Evolutionary conservation across 129 eudicot species (phyloP), one percentile per base, ranked within the genome.

Genomic region (Oenanthe sinensis): DNA sequence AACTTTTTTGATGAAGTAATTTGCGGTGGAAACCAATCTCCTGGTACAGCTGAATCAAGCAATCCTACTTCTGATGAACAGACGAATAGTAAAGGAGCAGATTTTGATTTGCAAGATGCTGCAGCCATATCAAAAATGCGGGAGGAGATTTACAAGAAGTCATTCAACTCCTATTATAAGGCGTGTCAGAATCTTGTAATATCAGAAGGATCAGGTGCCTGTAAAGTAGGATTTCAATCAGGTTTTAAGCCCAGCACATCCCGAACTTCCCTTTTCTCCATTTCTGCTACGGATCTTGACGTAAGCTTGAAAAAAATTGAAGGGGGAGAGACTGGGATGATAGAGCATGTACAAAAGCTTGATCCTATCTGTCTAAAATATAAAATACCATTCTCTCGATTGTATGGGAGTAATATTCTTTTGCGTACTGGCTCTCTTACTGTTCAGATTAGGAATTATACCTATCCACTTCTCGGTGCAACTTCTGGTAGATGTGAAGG

Each of bases 291-390:
- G 45, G 97, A 95, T 72, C 85, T 95, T 39, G 90, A 95, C 79
- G 8, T 90, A 39, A 95, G 87, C 79, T 85, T 91, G 85, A 82
- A 92, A 77, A 90, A 87, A 80, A 90, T 95, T 80, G 97, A 90
- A 76, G 97, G 99, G 43, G 97, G 99, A 79, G 99, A 95, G 54
- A 85, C 91, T 50, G 99, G 99, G 81, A 95, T 95, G 97, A 87
- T 95, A 65, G 96, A 90, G 40, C 83, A 91, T 80, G 62, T 95
- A 82, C 93, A 87, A 82, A 89, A 86, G 85, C 97, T 95, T 85
- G 99, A 95, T 84, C 99, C 96, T 17, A 93, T 95, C 67, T 87
- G 87, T 63, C 83, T 84, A 75, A 96, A 91, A 79, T 85, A 85
- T 84, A 85, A 89, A 54, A 86, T 95, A 79, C 99, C 99, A 72